Evolutionary conservation across 139 green algal genomes (phyloP).

Genomic region (Closterium sp.): DNA sequence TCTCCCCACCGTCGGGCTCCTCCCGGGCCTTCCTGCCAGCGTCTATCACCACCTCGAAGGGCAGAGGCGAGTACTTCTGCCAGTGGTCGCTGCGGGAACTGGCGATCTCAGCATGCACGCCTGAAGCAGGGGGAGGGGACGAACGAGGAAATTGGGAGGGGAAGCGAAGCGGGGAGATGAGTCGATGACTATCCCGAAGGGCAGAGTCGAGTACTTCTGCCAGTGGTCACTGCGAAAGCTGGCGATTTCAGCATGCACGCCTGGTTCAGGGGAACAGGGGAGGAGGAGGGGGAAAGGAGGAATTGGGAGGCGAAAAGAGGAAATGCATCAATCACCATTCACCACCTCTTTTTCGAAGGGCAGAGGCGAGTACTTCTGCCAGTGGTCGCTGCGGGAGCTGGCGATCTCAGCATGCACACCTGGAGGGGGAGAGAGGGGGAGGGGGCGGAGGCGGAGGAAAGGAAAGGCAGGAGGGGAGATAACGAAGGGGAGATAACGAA

Average conservation of each 20-base stretch:
- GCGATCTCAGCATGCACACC: slow-evolving; percentile 10
- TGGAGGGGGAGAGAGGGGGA: background rate
- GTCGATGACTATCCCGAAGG: background rate
- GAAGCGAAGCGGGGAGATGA: no score
- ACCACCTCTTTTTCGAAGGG: slow-evolving; percentile 12
- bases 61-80: slow-evolving; percentile 11
- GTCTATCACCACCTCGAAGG: slow-evolving; percentile 35
- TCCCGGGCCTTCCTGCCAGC: slow-evolving; percentile 42
- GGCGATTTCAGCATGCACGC: slow-evolving; percentile 1
- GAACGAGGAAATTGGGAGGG: no score
- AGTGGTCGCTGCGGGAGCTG: slow-evolving; percentile 7
- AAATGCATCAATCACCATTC: no score
- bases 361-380: slow-evolving; percentile 13
- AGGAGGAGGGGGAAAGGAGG: no score
- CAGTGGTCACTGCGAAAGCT: background rate
- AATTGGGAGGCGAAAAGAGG: no score
- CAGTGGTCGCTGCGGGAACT: slow-evolving; percentile 18
- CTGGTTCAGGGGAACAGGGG: background rate
- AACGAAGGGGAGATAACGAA: no score
- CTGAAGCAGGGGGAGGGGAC: background rate
- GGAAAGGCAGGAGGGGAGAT: background rate
- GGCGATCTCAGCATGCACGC: slow-evolving; percentile 34
- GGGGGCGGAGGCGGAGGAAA: background rate
- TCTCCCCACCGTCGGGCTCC: slow-evolving; percentile 6
- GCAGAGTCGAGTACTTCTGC: slow-evolving; percentile 6